phyloP scores from a whole-genome alignment of 768 basidiomycete species.

The Wakefieldia striispora region DNA sequence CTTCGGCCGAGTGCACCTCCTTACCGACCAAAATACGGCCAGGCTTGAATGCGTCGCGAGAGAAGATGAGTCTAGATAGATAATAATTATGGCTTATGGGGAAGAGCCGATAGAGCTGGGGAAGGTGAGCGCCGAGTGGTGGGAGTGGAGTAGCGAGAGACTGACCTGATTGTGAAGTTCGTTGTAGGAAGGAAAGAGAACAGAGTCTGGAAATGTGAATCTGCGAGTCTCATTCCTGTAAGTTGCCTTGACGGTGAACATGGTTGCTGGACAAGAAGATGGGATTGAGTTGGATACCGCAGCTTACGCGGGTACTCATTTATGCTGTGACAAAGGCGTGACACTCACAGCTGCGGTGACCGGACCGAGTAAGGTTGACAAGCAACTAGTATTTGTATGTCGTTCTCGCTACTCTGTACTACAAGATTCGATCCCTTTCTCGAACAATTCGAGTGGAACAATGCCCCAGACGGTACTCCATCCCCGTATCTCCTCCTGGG shows the following conservation, averaged over 20 bases:
- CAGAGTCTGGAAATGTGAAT: slow-evolving; percentile 51
- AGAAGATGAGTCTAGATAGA: slow-evolving; percentile 69
- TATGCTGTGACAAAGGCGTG: slow-evolving; percentile 24
- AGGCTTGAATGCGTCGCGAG: slow-evolving; percentile 52
- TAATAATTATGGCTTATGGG: slow-evolving; percentile 57
- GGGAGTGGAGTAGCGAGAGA: slow-evolving; percentile 2
- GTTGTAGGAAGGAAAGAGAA: slow-evolving; percentile 59
- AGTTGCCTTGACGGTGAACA: slow-evolving; percentile 81
- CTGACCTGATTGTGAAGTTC: slow-evolving; percentile 64
- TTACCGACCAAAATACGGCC: slow-evolving; percentile 60
- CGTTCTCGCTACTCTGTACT: slow-evolving; percentile 46
- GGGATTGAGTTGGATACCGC: slow-evolving; percentile 16
- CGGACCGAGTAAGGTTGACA: no score
- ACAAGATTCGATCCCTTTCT: slow-evolving; percentile 59
- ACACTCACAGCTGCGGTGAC: slow-evolving; percentile 1
- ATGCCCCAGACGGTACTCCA: slow-evolving; percentile 44
- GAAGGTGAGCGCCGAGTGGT: slow-evolving; percentile 19
- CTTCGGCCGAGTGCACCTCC: slow-evolving; percentile 55
- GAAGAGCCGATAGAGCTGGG: slow-evolving; percentile 69
- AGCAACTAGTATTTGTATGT: slow-evolving; percentile 2
- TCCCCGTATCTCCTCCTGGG: slow-evolving; percentile 61
- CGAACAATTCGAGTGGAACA: slow-evolving; percentile 53
- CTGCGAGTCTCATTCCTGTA: slow-evolving; percentile 69
- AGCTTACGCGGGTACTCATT: slow-evolving; percentile 17
- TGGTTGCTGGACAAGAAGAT: slow-evolving; percentile 34